phyloP scores from a whole-genome alignment of 371 early-diverging fungal genomes.

The Circinella minor region DNA sequence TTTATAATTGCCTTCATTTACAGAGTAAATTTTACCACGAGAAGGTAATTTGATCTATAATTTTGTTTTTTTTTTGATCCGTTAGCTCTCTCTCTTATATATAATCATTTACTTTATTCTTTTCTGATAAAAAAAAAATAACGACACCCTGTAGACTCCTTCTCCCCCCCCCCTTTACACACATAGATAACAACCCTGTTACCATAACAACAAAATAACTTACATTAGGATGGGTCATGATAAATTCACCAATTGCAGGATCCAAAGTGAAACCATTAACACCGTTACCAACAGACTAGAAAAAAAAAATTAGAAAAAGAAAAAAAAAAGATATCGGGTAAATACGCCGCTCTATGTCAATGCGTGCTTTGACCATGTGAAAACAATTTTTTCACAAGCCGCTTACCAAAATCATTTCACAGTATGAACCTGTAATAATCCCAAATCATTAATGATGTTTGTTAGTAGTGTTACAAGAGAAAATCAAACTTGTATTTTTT shows the following conservation, averaged over 20 bases:
- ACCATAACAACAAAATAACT: constrained; percentile 9
- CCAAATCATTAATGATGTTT: neutral
- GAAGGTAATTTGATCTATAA: constrained; percentile 72
- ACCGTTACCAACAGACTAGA: constrained; percentile 82
- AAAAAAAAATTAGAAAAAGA: neutral
- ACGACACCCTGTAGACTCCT: neutral
- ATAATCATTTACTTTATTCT: too few relatives aligned
- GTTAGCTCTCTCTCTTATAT: too few relatives aligned
- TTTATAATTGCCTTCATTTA: constrained; percentile 96
- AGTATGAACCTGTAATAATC: constrained; percentile 64
- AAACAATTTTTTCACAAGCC: constrained; percentile 11
- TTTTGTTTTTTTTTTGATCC: too few relatives aligned
- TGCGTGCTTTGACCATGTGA: constrained; percentile 19
- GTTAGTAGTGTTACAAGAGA: too few relatives aligned
- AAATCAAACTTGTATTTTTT: too few relatives aligned
- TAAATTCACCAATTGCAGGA: constrained; percentile 96
- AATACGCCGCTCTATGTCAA: constrained; percentile 16
- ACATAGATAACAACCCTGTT: too few relatives aligned
- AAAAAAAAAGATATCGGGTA: constrained; percentile 10
- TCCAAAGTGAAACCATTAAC: constrained; percentile 98
- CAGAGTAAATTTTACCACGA: constrained; percentile 97
- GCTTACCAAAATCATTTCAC: constrained; percentile 73
- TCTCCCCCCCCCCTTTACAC: neutral
- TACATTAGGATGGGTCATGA: constrained; percentile 93
- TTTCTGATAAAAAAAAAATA: neutral